Conservation (phyloP, 176 grass and related monocot species). For the Oryza brachyantha region DNA sequence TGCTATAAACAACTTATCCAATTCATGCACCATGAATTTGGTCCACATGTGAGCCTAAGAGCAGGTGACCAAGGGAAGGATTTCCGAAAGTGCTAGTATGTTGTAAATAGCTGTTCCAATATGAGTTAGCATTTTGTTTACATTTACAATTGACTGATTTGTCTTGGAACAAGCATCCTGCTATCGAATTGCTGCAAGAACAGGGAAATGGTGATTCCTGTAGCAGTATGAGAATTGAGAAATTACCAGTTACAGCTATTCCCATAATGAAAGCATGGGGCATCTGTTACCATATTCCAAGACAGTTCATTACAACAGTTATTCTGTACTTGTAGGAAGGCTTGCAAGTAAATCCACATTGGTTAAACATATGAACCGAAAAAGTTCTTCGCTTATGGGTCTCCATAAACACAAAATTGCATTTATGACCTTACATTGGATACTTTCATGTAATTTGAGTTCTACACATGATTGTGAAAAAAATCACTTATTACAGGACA, state of each 20-base stretch:
- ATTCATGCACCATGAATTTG: neutral
- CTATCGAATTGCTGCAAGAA: neutral
- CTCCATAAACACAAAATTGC: neutral
- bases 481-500: neutral
- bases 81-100: neutral
- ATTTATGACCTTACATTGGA: neutral
- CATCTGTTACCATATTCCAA: neutral
- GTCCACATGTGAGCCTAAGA: neutral
- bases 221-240: neutral
- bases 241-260: neutral
- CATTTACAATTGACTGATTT: neutral
- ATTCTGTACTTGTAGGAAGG: neutral
- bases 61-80: neutral
- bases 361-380: neutral
- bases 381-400: neutral
- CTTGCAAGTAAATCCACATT: neutral
- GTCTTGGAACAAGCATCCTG: neutral
- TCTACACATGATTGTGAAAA: neutral
- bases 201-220: neutral
- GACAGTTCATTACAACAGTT: neutral
- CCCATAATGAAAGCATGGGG: neutral
- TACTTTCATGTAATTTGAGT: neutral
- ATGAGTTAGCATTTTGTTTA: neutral
- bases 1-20: neutral
- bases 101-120: neutral